A percentile compares a stretch with the other conserved stretches of the same genome.
Conservation (phyloP, 805 yeast genomes). For the Ogataea trehalophila region DNA sequence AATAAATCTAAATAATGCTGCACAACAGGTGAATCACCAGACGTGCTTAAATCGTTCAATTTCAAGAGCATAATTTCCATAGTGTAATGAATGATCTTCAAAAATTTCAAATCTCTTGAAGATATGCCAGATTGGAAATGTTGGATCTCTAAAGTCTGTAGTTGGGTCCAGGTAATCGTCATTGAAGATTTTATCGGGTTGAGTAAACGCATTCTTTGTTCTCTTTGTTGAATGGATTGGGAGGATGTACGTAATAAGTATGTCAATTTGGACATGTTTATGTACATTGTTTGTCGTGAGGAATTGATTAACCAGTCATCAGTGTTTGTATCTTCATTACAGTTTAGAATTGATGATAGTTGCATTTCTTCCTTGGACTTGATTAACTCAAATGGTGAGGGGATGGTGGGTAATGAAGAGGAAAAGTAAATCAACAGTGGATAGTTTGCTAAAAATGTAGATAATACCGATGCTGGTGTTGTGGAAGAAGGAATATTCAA, state of each 20-base stretch:
- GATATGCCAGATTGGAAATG: background rate
- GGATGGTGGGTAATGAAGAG: background rate
- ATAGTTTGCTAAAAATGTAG: background rate
- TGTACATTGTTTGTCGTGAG: conserved; percentile 10
- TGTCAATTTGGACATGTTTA: conserved; percentile 33
- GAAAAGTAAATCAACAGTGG: conserved; percentile 2
- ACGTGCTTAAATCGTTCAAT: conserved; percentile 14
- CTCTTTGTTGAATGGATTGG: background rate
- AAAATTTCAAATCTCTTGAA: conserved; percentile 7
- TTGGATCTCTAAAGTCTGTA: conserved; percentile 29
- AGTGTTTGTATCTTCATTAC: background rate
- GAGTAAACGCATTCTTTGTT: background rate
- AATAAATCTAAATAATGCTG: conserved; percentile 25
- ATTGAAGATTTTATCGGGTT: conserved; percentile 19
- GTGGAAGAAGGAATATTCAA: no score
- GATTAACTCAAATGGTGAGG: background rate
- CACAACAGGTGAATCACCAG: conserved; percentile 19
- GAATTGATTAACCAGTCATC: background rate
- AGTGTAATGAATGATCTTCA: conserved; percentile 24
- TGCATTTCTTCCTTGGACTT: background rate
- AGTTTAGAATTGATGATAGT: no score
- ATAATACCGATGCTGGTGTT: background rate
- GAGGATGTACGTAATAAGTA: conserved; percentile 28
- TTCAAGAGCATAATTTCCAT: conserved; percentile 25
- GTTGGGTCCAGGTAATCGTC: conserved; percentile 26